Percentiles rank a stretch among this genome's conserved stretches.
Evolutionary conservation across 495 filamentous ascomycete genomes (phyloP).

Genomic region (Penicillium samsonianum): DNA sequence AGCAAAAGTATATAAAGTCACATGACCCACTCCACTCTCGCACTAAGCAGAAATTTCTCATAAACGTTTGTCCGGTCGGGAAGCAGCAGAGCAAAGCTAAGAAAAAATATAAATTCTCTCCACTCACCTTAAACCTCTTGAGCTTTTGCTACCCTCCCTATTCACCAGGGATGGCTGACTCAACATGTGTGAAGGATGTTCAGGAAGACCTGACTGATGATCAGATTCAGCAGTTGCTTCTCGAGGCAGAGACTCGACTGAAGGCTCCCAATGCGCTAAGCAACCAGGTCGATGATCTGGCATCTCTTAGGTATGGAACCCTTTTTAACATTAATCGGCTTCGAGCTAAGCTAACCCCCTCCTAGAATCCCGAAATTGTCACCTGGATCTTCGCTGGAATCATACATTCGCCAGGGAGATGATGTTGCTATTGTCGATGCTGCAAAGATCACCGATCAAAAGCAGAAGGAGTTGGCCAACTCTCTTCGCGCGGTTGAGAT

Average conservation of each 20-base stretch:
- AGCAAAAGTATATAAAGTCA: no score
- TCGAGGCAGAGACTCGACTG: constrained; percentile 63
- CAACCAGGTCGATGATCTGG: constrained; percentile 11
- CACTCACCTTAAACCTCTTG: constrained; percentile 8
- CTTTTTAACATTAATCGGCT: background rate
- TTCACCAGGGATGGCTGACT: constrained; percentile 26
- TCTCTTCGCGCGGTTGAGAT: constrained; percentile 44
- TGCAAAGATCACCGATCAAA: constrained; percentile 42
- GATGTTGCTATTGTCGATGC: constrained; percentile 51
- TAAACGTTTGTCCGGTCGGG: constrained; percentile 29
- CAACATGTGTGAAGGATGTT: constrained; percentile 14
- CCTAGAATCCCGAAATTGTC: constrained; percentile 47
- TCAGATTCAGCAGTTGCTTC: constrained; percentile 62
- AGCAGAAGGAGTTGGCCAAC: constrained; percentile 46
- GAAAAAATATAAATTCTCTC: constrained; percentile 32
- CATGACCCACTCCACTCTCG: constrained; percentile 12
- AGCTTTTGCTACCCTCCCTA: constrained; percentile 15
- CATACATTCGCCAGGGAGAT: constrained; percentile 51
- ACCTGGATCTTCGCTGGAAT: constrained; percentile 35
- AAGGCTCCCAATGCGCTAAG: constrained; percentile 27
- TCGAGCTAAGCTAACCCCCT: background rate
- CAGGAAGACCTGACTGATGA: constrained; percentile 48
- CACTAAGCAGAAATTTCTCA: constrained; percentile 16
- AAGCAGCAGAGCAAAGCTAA: constrained; percentile 19
- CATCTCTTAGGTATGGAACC: constrained; percentile 24